Percentiles rank a stretch among this genome's conserved stretches.
Evolutionary conservation across 208 protist genomes (phyloP).

Genomic region (Crithidia mellificae): DNA sequence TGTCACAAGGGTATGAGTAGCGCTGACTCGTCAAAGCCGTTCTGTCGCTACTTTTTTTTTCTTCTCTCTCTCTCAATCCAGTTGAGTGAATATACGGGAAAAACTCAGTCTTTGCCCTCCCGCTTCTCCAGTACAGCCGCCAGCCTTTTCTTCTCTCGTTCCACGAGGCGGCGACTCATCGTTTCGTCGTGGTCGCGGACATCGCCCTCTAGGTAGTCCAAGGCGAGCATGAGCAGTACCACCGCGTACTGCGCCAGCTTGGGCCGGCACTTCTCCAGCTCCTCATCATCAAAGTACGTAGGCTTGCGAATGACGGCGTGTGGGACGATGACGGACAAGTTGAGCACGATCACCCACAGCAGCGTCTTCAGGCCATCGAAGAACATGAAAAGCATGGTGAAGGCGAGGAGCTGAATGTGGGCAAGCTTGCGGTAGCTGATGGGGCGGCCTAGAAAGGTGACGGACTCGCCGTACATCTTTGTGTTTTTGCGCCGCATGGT

Average conservation of each 20-base stretch:
- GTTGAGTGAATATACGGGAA: too few species aligned
- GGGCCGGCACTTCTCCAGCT: constrained; percentile 82
- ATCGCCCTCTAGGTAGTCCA: constrained; percentile 74
- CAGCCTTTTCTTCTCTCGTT: constrained; percentile 37
- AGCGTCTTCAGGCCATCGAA: constrained; percentile 53
- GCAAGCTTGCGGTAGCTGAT: constrained; percentile 55
- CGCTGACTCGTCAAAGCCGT: too few species aligned
- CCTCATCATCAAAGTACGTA: constrained; percentile 86
- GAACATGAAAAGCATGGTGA: constrained; percentile 47
- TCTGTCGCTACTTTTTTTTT: too few species aligned
- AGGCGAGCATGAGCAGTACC: constrained; percentile 43
- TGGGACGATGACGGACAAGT: constrained; percentile 56
- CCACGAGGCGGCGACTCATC: constrained; percentile 21
- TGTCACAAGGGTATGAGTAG: too few species aligned
- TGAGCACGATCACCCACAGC: constrained; percentile 48
- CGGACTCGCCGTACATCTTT: constrained; percentile 26
- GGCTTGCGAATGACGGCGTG: constrained; percentile 71
- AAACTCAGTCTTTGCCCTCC: constrained; percentile 16
- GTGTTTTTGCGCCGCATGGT: constrained; percentile 33
- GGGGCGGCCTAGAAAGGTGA: constrained; percentile 36
- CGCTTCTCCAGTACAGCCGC: constrained; percentile 21
- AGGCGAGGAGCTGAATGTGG: constrained; percentile 38
- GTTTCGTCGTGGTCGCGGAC: constrained; percentile 26
- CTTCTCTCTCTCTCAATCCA: too few species aligned
- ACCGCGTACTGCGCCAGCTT: constrained; percentile 71